Percentiles rank a stretch among this genome's conserved stretches.
These are phyloP conservation scores for Trypanosoma scelopori DNA, from an alignment of 208 protist genomes.

Conservation along the genomic window DNA sequence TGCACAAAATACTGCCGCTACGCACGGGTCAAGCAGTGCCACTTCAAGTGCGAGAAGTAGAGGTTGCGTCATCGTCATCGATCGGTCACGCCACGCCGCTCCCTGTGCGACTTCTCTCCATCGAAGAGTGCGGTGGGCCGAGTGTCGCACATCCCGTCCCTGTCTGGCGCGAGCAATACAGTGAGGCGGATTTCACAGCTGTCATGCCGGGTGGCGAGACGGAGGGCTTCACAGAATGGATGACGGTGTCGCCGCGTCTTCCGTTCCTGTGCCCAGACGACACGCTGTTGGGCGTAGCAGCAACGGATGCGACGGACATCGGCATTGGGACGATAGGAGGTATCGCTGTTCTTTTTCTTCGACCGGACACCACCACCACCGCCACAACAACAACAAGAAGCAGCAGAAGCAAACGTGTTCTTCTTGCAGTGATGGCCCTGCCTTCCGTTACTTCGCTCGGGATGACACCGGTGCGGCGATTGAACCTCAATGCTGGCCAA, in stretches of 20 bases:
- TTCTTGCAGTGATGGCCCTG: slow-evolving; percentile 45
- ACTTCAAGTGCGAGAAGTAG: slow-evolving; percentile 17
- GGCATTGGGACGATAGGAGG: slow-evolving; percentile 5
- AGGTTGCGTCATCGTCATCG: background rate
- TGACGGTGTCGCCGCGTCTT: slow-evolving; percentile 32
- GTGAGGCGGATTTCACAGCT: slow-evolving; percentile 28
- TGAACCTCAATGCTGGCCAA: slow-evolving; percentile 47
- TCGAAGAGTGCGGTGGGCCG: slow-evolving; percentile 8
- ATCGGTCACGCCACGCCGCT: slow-evolving; percentile 1
- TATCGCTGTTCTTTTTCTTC: slow-evolving; percentile 45
- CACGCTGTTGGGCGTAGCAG: slow-evolving; percentile 38
- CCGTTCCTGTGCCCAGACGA: slow-evolving; percentile 60
- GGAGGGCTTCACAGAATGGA: slow-evolving; percentile 70
- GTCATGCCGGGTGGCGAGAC: slow-evolving; percentile 2
- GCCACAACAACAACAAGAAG: background rate
- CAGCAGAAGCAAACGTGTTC: slow-evolving; percentile 7
- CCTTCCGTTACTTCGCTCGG: slow-evolving; percentile 32
- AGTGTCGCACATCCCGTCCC: background rate
- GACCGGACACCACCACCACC: background rate
- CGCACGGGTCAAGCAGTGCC: slow-evolving; percentile 36
- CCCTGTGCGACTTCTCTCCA: slow-evolving; percentile 16
- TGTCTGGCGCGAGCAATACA: slow-evolving; percentile 34
- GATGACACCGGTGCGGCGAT: slow-evolving; percentile 17
- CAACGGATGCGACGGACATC: background rate
- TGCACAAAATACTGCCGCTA: slow-evolving; percentile 46